These are phyloP conservation scores for Aspergillus coremiiformis DNA, from an alignment of 495 filamentous ascomycete species.

Conservation along the genomic window DNA sequence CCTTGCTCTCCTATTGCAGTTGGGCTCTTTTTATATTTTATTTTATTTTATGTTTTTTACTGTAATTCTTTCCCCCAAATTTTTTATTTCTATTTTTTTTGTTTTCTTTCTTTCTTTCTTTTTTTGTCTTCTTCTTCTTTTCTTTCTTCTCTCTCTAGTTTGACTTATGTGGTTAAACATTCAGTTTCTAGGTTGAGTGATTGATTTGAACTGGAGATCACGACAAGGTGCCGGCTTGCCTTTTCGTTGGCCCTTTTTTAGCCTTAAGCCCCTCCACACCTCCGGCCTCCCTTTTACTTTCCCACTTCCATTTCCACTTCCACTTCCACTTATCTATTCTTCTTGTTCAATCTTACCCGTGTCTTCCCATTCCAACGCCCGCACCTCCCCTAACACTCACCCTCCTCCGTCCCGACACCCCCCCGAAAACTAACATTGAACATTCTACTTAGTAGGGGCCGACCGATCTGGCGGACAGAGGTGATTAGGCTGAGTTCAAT, in stretches of 20 bases:
- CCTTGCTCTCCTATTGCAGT: conserved; percentile 1
- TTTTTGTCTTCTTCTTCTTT: not conserved
- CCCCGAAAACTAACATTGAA: conserved; percentile 14
- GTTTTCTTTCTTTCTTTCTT: not conserved
- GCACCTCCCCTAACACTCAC: conserved; percentile 6
- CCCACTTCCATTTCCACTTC: conserved; percentile 9
- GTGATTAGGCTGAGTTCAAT: conserved; percentile 25
- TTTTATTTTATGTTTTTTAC: too few species aligned
- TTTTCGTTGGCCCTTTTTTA: conserved; percentile 20
- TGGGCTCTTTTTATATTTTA: not conserved
- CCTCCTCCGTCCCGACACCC: conserved; percentile 5
- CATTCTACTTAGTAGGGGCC: conserved; percentile 11
- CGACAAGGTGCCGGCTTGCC: conserved; percentile 19
- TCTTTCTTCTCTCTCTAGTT: not conserved
- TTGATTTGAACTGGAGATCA: conserved; percentile 27
- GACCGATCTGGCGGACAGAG: conserved; percentile 23
- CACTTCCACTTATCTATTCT: conserved; percentile 10
- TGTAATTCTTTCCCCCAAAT: too few species aligned
- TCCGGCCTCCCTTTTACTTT: conserved; percentile 16
- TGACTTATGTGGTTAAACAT: too few species aligned
- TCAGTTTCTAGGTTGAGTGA: conserved; percentile 5
- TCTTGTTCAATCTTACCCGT: conserved; percentile 7
- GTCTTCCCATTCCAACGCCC: conserved; percentile 8
- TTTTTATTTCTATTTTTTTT: too few species aligned
- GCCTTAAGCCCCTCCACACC: conserved; percentile 36